These are phyloP conservation scores for Arabidopsis lyrata DNA, from an alignment of 441 rosid species.

Conservation along the genomic window DNA sequence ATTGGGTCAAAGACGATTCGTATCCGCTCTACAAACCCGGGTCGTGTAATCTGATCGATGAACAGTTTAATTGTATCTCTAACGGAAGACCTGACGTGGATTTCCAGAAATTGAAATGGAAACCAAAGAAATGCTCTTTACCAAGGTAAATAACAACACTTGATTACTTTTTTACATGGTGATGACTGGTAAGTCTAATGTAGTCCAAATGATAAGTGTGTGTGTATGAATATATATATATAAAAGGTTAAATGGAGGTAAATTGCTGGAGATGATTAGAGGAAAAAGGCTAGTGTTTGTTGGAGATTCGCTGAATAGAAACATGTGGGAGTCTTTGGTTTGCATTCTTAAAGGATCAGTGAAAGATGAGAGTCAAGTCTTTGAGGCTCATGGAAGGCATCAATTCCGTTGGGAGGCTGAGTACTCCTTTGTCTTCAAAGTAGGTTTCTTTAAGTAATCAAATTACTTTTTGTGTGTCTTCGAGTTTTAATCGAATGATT, in stretches of 20 bases:
- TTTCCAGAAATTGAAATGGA: slow-evolving; percentile 81
- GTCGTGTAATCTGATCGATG: slow-evolving; percentile 81
- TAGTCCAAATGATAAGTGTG: slow-evolving; percentile 7
- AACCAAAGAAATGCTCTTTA: slow-evolving; percentile 77
- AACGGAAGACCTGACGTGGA: slow-evolving; percentile 84
- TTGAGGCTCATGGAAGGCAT: slow-evolving; percentile 74
- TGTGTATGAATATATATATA: not conserved
- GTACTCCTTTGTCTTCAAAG: slow-evolving; percentile 83
- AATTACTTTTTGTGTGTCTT: not conserved
- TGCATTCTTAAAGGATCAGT: slow-evolving; percentile 74
- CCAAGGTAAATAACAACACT: slow-evolving; percentile 61
- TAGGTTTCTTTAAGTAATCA: slow-evolving; percentile 35
- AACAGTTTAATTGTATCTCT: slow-evolving; percentile 75
- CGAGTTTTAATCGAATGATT: not conserved
- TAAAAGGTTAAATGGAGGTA: slow-evolving; percentile 64
- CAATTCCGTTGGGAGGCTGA: slow-evolving; percentile 79
- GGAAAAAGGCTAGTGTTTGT: slow-evolving; percentile 90
- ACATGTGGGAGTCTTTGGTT: slow-evolving; percentile 97
- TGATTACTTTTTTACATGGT: not conserved
- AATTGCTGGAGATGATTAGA: slow-evolving; percentile 71
- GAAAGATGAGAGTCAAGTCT: slow-evolving; percentile 68
- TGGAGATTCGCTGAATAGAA: slow-evolving; percentile 90
- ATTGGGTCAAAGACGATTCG: slow-evolving; percentile 83
- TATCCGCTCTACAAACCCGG: slow-evolving; percentile 92
- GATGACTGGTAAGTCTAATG: not conserved